A percentile compares a stretch with the other conserved stretches of the same genome.
These are phyloP conservation scores for Mortierella claussenii DNA, from an alignment of 192 early-diverging fungal genomes.

Conservation along the genomic window DNA sequence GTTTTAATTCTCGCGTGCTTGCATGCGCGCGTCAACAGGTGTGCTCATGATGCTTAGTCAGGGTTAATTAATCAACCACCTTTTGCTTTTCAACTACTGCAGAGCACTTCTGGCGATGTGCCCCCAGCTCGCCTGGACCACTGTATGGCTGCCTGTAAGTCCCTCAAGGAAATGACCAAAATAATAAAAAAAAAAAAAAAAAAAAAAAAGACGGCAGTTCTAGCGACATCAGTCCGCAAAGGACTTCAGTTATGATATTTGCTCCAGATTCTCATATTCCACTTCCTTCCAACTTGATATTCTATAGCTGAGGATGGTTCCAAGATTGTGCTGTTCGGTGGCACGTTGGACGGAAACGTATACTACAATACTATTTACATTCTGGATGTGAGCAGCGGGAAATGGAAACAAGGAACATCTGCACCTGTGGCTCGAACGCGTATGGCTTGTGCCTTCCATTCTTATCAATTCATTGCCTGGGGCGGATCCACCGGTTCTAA, in stretches of 20 bases:
- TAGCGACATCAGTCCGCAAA: too few species aligned
- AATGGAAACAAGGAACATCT: conserved; percentile 37
- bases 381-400: conserved; percentile 27
- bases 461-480: conserved; percentile 33
- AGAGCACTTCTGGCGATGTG: conserved; percentile 33
- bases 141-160: conserved; percentile 49
- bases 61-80: too few species aligned
- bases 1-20: too few species aligned
- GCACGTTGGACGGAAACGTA: conserved; percentile 7
- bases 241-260: too few species aligned
- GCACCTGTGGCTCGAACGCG: conserved; percentile 18
- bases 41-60: too few species aligned
- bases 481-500: conserved; percentile 22
- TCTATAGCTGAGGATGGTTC: conserved; percentile 36
- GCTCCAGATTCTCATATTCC: not conserved
- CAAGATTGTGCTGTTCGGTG: conserved; percentile 40
- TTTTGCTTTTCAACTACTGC: too few species aligned
- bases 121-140: conserved; percentile 46
- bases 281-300: not conserved
- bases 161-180: not conserved
- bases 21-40: too few species aligned
- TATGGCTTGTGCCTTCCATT: conserved; percentile 36
- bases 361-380: conserved; percentile 38
- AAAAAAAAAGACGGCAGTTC: too few species aligned
- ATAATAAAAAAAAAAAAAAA: too few species aligned